Evolutionary conservation across 1,284 basidiomycete genomes (phyloP).

Genomic region (Ustilago lituana): DNA sequence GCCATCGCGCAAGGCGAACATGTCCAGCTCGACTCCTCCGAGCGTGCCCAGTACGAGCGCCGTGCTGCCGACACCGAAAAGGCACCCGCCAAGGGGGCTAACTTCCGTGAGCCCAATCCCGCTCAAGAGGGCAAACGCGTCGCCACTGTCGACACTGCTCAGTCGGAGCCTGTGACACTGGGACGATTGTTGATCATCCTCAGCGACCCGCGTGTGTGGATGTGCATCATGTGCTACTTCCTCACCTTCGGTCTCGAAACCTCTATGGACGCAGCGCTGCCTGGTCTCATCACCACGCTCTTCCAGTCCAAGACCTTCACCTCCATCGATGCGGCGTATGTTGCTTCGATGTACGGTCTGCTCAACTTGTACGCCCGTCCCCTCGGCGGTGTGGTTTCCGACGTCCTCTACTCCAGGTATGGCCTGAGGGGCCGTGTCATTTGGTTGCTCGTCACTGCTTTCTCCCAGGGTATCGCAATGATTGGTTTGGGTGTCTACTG

Average conservation of each 20-base stretch:
- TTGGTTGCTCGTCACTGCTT: slow-evolving; percentile 70
- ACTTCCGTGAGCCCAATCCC: slow-evolving; percentile 60
- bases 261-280: slow-evolving; percentile 73
- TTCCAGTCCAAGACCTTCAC: slow-evolving; percentile 68
- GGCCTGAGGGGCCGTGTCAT: slow-evolving; percentile 73
- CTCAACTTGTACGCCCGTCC: slow-evolving; percentile 73
- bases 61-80: slow-evolving; percentile 38
- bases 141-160: slow-evolving; percentile 69
- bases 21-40: slow-evolving; percentile 61
- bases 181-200: slow-evolving; percentile 68
- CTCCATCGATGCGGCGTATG: slow-evolving; percentile 71
- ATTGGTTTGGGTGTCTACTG: slow-evolving; percentile 72
- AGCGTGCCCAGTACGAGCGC: slow-evolving; percentile 63
- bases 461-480: slow-evolving; percentile 71
- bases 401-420: slow-evolving; percentile 70
- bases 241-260: slow-evolving; percentile 73
- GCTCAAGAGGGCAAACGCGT: slow-evolving; percentile 37
- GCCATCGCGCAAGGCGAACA: slow-evolving; percentile 66
- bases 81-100: slow-evolving; percentile 45
- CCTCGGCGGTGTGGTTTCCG: slow-evolving; percentile 72
- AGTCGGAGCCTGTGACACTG: slow-evolving; percentile 71
- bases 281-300: slow-evolving; percentile 70
- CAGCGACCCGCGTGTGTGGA: slow-evolving; percentile 73
- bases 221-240: slow-evolving; percentile 72
- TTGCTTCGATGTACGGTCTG: slow-evolving; percentile 71